phyloP scores from a whole-genome alignment of 2,329 filamentous ascomycete genomes.

The Aureobasidium namibiae region DNA sequence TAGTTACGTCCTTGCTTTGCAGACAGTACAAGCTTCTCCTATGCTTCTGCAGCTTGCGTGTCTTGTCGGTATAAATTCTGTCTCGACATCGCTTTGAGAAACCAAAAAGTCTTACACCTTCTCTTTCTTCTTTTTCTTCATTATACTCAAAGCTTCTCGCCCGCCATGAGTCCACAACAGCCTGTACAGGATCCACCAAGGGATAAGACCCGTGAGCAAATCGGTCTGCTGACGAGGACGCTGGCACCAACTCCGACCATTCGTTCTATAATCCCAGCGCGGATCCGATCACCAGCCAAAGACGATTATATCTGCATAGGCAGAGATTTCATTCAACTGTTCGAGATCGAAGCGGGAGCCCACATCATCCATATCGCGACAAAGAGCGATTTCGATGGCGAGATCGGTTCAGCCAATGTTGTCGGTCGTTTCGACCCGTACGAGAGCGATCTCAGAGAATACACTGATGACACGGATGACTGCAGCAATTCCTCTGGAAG shows the following conservation, averaged over 20 bases:
- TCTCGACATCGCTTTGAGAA: neutral
- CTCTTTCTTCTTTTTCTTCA: neutral
- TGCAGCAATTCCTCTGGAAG: neutral
- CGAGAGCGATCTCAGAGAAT: conserved; percentile 29
- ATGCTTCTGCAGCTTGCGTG: neutral
- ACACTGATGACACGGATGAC: conserved; percentile 20
- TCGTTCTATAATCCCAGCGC: conserved; percentile 71
- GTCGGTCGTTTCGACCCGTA: conserved; percentile 47
- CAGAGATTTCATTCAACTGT: conserved; percentile 72
- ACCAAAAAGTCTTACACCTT: neutral
- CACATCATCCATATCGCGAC: conserved; percentile 67
- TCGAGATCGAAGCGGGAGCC: conserved; percentile 53
- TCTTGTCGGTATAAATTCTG: neutral
- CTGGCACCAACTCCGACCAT: conserved; percentile 66
- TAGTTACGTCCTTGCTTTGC: neutral
- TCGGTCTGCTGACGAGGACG: conserved; percentile 72
- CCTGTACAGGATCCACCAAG: conserved; percentile 17
- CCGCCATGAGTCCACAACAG: neutral
- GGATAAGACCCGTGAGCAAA: neutral
- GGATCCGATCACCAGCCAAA: conserved; percentile 57
- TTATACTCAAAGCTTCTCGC: neutral
- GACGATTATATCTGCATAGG: conserved; percentile 86
- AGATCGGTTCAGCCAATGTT: conserved; percentile 70
- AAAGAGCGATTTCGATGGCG: conserved; percentile 69
- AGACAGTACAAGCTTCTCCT: neutral